Conservation (phyloP, 2,329 filamentous ascomycete species). For the Colletotrichum aenigma region DNA sequence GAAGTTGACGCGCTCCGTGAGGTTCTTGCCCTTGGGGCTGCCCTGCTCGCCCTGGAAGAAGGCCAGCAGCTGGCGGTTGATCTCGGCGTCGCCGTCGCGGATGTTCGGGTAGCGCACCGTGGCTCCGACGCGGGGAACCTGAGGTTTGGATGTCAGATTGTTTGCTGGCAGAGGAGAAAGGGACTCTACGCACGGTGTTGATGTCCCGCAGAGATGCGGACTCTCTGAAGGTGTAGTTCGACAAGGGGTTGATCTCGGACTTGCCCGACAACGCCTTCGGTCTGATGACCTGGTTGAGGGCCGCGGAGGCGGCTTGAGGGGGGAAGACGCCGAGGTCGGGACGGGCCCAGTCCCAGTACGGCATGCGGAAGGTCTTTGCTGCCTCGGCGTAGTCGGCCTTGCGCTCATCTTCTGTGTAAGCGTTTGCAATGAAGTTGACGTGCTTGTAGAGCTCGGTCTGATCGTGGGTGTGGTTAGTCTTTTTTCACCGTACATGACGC, state of each 20-base stretch:
- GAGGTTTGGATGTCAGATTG: not conserved
- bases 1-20: conserved; percentile 17
- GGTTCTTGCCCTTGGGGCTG: not conserved
- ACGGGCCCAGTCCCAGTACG: conserved; percentile 38
- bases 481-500: not conserved
- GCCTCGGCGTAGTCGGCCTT: conserved; percentile 28
- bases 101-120: conserved; percentile 25
- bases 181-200: not conserved
- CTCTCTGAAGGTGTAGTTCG: conserved; percentile 7
- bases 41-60: not conserved
- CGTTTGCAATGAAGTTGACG: conserved; percentile 25
- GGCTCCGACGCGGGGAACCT: not conserved
- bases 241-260: conserved; percentile 13
- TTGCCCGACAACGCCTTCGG: conserved; percentile 32
- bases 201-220: not conserved
- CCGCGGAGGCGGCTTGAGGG: conserved; percentile 21
- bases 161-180: fast-evolving
- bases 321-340: conserved; percentile 21
- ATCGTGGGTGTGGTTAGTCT: not conserved
- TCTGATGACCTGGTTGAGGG: not conserved
- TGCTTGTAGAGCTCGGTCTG: conserved; percentile 28
- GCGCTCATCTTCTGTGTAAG: conserved; percentile 23
- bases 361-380: conserved; percentile 31
- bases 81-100: not conserved
- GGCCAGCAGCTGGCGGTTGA: not conserved